A percentile compares a stretch with the other conserved stretches of the same genome.
Evolutionary conservation across 805 yeast species (phyloP).

Genomic region (Peterozyma toletana): DNA sequence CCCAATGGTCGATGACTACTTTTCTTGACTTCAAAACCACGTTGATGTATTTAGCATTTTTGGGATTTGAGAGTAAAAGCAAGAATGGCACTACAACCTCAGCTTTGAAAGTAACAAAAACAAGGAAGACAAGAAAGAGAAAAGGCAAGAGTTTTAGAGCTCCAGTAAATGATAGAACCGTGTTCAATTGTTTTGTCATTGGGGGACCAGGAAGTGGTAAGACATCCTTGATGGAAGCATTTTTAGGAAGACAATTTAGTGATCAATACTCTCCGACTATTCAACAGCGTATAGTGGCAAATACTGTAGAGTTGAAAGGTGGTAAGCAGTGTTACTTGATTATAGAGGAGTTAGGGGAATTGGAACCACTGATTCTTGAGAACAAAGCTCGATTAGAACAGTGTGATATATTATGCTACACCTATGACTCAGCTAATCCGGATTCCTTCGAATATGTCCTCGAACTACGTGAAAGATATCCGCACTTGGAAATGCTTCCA

Average conservation of each 20-base stretch:
- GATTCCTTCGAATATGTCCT: constrained; percentile 83
- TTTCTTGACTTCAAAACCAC: constrained; percentile 79
- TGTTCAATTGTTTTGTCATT: constrained; percentile 80
- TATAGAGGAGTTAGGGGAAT: constrained; percentile 82
- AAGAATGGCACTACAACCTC: constrained; percentile 24
- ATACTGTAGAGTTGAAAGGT: constrained; percentile 87
- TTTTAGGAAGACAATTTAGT: constrained; percentile 65
- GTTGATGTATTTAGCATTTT: constrained; percentile 78
- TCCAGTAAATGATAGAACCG: constrained; percentile 74
- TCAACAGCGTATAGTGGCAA: constrained; percentile 75
- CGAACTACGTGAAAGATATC: constrained; percentile 55
- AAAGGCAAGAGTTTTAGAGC: constrained; percentile 63
- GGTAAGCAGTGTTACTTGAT: constrained; percentile 94
- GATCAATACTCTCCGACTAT: constrained; percentile 76
- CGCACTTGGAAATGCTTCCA: constrained; percentile 60
- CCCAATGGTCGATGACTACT: constrained; percentile 98
- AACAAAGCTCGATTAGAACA: constrained; percentile 63
- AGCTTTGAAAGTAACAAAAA: constrained; percentile 76
- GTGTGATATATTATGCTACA: constrained; percentile 86
- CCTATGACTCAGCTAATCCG: constrained; percentile 94
- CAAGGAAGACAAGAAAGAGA: constrained; percentile 62
- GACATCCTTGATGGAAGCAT: constrained; percentile 75
- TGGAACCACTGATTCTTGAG: constrained; percentile 75
- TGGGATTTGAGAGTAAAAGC: constrained; percentile 61
- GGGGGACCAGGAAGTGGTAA: constrained; percentile 90